Conservation (phyloP, 2,329 filamentous ascomycete species). For the Fusarium scirpi region DNA sequence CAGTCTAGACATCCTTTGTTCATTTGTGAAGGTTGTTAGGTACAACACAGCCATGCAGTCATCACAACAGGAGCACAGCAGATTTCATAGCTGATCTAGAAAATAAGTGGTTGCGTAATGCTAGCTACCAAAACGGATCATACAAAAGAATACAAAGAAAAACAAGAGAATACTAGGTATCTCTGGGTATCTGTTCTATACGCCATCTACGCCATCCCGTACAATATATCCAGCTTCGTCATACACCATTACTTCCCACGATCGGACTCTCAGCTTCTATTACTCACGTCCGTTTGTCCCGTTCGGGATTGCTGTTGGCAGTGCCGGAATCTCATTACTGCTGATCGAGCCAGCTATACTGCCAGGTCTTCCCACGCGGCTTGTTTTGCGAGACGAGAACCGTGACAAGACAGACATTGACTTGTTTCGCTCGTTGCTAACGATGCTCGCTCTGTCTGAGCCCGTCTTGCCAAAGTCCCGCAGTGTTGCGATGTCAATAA, state of each 20-base stretch:
- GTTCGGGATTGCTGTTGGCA: slow-evolving; percentile 30
- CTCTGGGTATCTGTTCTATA: slow-evolving; percentile 37
- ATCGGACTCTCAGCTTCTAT: not conserved
- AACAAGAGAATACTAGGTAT: slow-evolving; percentile 10
- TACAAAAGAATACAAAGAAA: slow-evolving; percentile 4
- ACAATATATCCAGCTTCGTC: slow-evolving; percentile 10
- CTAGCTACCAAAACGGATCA: not conserved
- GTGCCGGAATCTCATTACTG: slow-evolving; percentile 47
- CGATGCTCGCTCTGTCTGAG: slow-evolving; percentile 48
- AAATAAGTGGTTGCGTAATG: not conserved
- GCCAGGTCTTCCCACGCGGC: slow-evolving; percentile 46
- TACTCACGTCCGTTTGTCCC: slow-evolving; percentile 17
- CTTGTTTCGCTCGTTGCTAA: slow-evolving; percentile 53
- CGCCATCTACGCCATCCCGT: slow-evolving; percentile 31
- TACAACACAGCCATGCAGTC: not conserved
- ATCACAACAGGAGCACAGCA: not conserved
- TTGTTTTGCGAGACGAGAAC: slow-evolving; percentile 51
- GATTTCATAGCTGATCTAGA: not conserved
- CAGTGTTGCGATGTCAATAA: slow-evolving; percentile 61
- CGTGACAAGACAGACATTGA: slow-evolving; percentile 51
- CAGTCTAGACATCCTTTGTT: not conserved
- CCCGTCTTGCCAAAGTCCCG: slow-evolving; percentile 50
- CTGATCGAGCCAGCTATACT: slow-evolving; percentile 52
- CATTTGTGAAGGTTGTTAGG: not conserved
- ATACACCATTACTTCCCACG: slow-evolving; percentile 13